Evolutionary conservation across 1,284 basidiomycete species (phyloP).

Genomic region (Leccinum solheimii): DNA sequence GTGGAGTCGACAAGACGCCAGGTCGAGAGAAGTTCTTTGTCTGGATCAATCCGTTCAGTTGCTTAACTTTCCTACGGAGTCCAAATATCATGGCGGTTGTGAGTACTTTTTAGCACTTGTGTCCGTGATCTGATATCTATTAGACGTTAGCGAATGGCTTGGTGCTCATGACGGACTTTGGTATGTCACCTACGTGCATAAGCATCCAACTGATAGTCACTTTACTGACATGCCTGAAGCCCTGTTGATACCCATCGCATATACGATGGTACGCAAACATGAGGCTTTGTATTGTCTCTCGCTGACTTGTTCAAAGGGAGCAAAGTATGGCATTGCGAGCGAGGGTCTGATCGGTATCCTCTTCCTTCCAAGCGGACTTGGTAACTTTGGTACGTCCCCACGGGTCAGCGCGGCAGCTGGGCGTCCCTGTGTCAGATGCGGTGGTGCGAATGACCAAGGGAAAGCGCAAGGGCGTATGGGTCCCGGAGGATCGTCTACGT

Average conservation of each 20-base stretch:
- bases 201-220: background rate
- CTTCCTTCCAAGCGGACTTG: conserved; percentile 59
- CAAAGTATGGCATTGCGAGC: conserved; percentile 58
- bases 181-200: conserved; percentile 36
- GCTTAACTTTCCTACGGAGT: conserved; percentile 53
- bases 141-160: conserved; percentile 44
- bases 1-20: conserved; percentile 43
- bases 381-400: conserved; percentile 50
- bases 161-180: conserved; percentile 46
- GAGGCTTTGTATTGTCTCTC: background rate
- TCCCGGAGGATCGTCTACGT: conserved; percentile 62
- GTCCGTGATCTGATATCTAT: background rate
- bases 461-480: conserved; percentile 49
- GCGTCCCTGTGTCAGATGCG: conserved; percentile 44
- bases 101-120: conserved; percentile 34
- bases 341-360: conserved; percentile 59
- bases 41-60: conserved; percentile 61
- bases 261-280: conserved; percentile 36
- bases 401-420: background rate
- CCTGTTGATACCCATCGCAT: conserved; percentile 37
- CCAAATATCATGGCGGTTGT: conserved; percentile 60
- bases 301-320: conserved; percentile 40
- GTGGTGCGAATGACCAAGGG: conserved; percentile 48
- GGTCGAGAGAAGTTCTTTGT: conserved; percentile 44
- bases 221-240: conserved; percentile 31